A percentile compares a stretch with the other conserved stretches of the same genome.
Evolutionary conservation across 352 stramenopile species (phyloP).

Genomic region (Phytophthora kernoviae): DNA sequence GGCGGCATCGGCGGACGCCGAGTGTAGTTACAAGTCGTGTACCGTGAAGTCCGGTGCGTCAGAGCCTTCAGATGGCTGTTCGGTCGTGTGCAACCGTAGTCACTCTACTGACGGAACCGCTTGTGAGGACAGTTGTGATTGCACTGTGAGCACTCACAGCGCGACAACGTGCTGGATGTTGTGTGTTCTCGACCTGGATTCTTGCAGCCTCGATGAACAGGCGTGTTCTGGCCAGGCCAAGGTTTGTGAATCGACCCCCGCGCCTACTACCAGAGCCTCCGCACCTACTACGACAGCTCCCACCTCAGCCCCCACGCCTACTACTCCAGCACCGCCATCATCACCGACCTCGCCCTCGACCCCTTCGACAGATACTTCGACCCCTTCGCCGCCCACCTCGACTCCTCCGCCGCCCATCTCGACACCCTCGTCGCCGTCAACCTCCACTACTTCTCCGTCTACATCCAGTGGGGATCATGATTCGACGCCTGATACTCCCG

Average conservation of each 20-base stretch:
- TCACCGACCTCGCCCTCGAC: slow-evolving; percentile 4
- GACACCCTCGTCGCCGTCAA: too few species aligned
- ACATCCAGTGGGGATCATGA: slow-evolving; percentile 10
- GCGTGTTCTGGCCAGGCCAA: slow-evolving; percentile 44
- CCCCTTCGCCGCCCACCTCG: too few species aligned
- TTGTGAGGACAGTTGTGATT: slow-evolving; percentile 36
- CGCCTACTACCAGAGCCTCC: slow-evolving; percentile 11
- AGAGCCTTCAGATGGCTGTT: slow-evolving; percentile 33
- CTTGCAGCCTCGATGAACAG: slow-evolving; percentile 31
- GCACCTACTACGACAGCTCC: slow-evolving; percentile 9
- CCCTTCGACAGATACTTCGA: slow-evolving; percentile 1
- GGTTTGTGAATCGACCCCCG: slow-evolving; percentile 32
- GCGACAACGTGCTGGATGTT: slow-evolving; percentile 59
- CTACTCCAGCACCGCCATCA: slow-evolving; percentile 9
- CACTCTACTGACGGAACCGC: slow-evolving; percentile 26
- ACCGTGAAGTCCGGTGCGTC: slow-evolving; percentile 28
- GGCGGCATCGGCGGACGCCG: slow-evolving; percentile 28
- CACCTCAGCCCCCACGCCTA: slow-evolving; percentile 12
- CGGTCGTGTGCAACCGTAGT: slow-evolving; percentile 46
- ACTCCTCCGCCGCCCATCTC: too few species aligned
- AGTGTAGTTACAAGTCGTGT: slow-evolving; percentile 41
- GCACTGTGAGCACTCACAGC: slow-evolving; percentile 24
- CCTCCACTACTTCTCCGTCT: slow-evolving; percentile 4
- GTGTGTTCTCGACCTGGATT: slow-evolving; percentile 50
- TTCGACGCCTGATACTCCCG: slow-evolving; percentile 2